These are phyloP conservation scores for Eudorina sp. DNA, from an alignment of 139 green algal species.

Conservation along the genomic window DNA sequence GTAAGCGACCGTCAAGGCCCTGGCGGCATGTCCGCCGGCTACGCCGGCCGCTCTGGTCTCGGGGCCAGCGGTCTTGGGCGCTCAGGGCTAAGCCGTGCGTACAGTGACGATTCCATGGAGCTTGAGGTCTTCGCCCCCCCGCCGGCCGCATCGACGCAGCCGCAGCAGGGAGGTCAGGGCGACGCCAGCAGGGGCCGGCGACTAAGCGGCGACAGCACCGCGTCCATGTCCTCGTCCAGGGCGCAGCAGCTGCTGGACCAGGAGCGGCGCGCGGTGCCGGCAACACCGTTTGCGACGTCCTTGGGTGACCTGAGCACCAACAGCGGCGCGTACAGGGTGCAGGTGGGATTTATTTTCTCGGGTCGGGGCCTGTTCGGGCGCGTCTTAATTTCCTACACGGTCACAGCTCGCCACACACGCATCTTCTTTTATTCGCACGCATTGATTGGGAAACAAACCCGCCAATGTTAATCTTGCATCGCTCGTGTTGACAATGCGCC, in stretches of 20 bases:
- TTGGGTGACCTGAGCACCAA: constrained; percentile 32
- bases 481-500: too few species aligned
- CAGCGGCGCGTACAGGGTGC: constrained; percentile 38
- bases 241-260: not conserved
- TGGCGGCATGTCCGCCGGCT: not conserved
- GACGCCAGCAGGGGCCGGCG: too few species aligned
- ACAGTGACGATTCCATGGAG: constrained; percentile 41
- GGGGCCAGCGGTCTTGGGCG: not conserved
- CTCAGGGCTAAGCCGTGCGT: constrained; percentile 1
- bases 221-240: not conserved
- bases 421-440: too few species aligned
- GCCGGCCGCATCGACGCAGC: not conserved
- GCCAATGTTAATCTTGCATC: too few species aligned
- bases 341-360: too few species aligned
- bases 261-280: not conserved
- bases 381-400: too few species aligned
- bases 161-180: not conserved
- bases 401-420: too few species aligned
- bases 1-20: not conserved
- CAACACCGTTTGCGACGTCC: constrained; percentile 21
- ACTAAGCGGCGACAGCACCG: not conserved
- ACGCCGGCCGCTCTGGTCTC: not conserved
- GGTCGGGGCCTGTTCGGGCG: too few species aligned
- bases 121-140: constrained; percentile 36
- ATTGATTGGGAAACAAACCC: too few species aligned